A percentile compares a stretch with the other conserved stretches of the same genome.
These are phyloP conservation scores for Ciborinia camelliae DNA, from an alignment of 2,329 filamentous ascomycete species.

Conservation along the genomic window DNA sequence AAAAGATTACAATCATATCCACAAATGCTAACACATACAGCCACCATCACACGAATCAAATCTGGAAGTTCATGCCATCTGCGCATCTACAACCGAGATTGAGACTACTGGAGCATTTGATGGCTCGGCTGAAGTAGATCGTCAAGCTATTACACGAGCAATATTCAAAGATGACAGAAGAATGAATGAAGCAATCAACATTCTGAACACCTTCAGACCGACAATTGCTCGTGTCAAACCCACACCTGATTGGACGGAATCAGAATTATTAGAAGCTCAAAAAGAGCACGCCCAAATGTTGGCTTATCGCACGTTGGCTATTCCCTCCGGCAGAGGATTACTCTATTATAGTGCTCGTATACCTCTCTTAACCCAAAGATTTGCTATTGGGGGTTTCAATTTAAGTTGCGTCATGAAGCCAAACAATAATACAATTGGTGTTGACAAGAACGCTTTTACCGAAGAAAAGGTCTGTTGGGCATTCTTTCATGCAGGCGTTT, in stretches of 20 bases:
- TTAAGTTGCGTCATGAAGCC: conserved; percentile 89
- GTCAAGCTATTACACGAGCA: conserved; percentile 75
- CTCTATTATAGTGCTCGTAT: conserved; percentile 83
- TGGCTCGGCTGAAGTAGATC: conserved; percentile 78
- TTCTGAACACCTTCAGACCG: conserved; percentile 82
- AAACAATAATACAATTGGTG: conserved; percentile 86
- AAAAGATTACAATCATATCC: background rate
- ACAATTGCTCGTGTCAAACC: conserved; percentile 74
- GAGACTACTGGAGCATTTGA: conserved; percentile 61
- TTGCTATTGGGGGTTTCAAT: conserved; percentile 86
- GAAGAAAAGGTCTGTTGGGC: conserved; percentile 98
- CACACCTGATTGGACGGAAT: conserved; percentile 76
- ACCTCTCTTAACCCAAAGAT: conserved; percentile 88
- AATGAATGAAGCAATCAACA: conserved; percentile 76
- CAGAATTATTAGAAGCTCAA: conserved; percentile 85
- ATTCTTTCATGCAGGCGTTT: conserved; percentile 94
- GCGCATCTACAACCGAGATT: conserved; percentile 58
- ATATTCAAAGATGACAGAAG: conserved; percentile 91
- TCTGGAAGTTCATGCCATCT: conserved; percentile 77
- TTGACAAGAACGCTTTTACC: conserved; percentile 80
- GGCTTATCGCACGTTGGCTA: conserved; percentile 81
- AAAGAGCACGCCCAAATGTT: conserved; percentile 85
- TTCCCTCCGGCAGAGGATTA: conserved; percentile 82
- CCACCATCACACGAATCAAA: conserved; percentile 61
- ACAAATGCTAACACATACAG: conserved; percentile 38